Evolutionary conservation across 768 basidiomycete genomes (phyloP).

Genomic region (Tremella mesenterica): DNA sequence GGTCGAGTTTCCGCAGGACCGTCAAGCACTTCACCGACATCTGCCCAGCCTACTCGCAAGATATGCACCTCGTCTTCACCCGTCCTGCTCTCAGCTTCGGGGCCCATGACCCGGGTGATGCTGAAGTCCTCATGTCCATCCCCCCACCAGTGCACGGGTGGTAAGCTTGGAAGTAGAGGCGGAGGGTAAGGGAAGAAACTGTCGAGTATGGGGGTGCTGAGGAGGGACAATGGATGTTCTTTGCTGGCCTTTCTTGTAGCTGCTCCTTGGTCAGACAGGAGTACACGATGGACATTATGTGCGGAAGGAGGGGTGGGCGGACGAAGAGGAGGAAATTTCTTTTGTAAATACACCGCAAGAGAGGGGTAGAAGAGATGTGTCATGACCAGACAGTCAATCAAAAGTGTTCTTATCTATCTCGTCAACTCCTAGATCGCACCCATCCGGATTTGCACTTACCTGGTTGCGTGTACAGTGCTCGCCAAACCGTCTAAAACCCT

Average conservation of each 20-base stretch:
- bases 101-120: slow-evolving; percentile 1
- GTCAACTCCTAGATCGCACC: background rate
- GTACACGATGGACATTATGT: slow-evolving; percentile 15
- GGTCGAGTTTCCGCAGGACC: slow-evolving; percentile 6
- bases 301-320: slow-evolving; percentile 21
- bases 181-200: slow-evolving; percentile 43
- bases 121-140: slow-evolving; percentile 15
- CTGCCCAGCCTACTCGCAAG: slow-evolving; percentile 29
- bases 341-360: slow-evolving; percentile 35
- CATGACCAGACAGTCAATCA: slow-evolving; percentile 44
- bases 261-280: slow-evolving; percentile 6
- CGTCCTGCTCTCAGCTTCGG: background rate
- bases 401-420: slow-evolving; percentile 37
- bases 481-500: slow-evolving; percentile 38
- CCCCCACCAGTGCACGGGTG: slow-evolving; percentile 8
- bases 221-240: slow-evolving; percentile 39
- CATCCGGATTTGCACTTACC: slow-evolving; percentile 17
- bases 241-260: slow-evolving; percentile 1
- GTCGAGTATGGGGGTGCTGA: slow-evolving; percentile 37
- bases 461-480: slow-evolving; percentile 44
- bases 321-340: slow-evolving; percentile 23
- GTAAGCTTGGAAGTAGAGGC: slow-evolving; percentile 30
- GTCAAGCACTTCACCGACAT: slow-evolving; percentile 34
- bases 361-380: slow-evolving; percentile 44
- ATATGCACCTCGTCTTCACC: slow-evolving; percentile 21